Base-by-base conservation (phyloP, 1,284 basidiomycete genomes). In the Gomphus bonarii region DNA sequence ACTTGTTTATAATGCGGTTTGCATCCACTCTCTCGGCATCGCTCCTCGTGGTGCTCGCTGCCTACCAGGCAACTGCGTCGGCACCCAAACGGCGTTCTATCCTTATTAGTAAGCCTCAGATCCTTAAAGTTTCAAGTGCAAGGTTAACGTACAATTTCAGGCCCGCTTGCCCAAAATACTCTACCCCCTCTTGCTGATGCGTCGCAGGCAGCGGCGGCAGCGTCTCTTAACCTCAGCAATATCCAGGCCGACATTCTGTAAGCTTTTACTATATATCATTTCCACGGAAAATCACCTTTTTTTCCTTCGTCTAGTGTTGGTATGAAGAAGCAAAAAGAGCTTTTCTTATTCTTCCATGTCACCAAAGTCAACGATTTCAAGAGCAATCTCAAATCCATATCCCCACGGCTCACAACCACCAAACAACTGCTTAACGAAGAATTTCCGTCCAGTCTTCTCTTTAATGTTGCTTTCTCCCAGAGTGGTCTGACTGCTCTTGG, bases 381-480 rank as follows among this genome's bases (percentile, higher is more conserved):
- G 20, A 40, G 11, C n/a, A 6, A 20, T 16, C 22, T 36, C 36
- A 28, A 18, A 11, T 2, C 3, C 14, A 7, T 51, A 59, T 22
- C 36, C 6, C 7, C 8, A 10, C 2, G 7, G 10, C 38, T 33
- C 33, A 36, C 50, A 7, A 52, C 50, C 20, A 38, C 31, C 7
- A 35, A 22, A 5, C 50, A 36, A 35, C 18, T 52, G 11, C 18
- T 36, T 6, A n/a, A 38, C 33, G 33, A 20, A 3, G 25, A 7
- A 9, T 12, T 8, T 14, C 30, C 7, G 20, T 33, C 50, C 3
- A 12, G 65, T 40, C 64, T 65, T 3, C 61, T 63, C 40, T 58
- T 70, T 49, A 72, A 72, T 61, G 64, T 73, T 30, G 67, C 68
- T 1, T 70, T 69, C 58, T 69, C 69, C 0, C 63, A 66, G 12